These are phyloP conservation scores for Crepidotus variabilis DNA, from an alignment of 768 basidiomycete genomes.

Conservation along the genomic window DNA sequence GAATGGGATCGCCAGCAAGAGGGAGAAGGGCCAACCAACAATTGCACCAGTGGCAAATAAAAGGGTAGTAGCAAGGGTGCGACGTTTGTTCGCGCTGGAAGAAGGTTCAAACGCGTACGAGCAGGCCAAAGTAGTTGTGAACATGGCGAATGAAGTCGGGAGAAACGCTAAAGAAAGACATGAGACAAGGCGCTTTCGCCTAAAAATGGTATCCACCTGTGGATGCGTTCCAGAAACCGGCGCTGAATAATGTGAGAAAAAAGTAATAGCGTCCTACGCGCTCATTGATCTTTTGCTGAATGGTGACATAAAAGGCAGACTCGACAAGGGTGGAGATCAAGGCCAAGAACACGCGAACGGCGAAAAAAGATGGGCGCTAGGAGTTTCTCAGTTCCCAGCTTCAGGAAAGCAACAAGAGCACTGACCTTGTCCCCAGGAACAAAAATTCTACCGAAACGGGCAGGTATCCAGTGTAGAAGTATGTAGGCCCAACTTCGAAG, in stretches of 20 bases:
- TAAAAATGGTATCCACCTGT: slow-evolving; percentile 47
- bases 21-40: slow-evolving; percentile 96
- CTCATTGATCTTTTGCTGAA: slow-evolving; percentile 80
- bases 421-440: slow-evolving; percentile 63
- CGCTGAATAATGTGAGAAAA: slow-evolving; percentile 78
- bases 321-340: slow-evolving; percentile 74
- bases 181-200: background rate
- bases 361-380: slow-evolving; percentile 87
- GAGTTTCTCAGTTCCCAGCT: slow-evolving; percentile 6
- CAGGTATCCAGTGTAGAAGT: slow-evolving; percentile 69
- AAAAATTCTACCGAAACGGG: slow-evolving; percentile 48
- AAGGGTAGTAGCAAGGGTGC: slow-evolving; percentile 63
- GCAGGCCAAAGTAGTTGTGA: slow-evolving; percentile 75
- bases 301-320: slow-evolving; percentile 75
- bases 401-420: background rate
- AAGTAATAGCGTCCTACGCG: slow-evolving; percentile 92
- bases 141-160: slow-evolving; percentile 95
- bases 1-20: slow-evolving; percentile 84
- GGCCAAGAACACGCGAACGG: slow-evolving; percentile 77
- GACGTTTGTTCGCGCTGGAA: slow-evolving; percentile 43
- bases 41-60: slow-evolving; percentile 79
- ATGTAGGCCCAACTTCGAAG: slow-evolving; percentile 96
- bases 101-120: slow-evolving; percentile 64
- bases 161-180: slow-evolving; percentile 65
- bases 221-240: slow-evolving; percentile 95